Evolutionary conservation across 495 filamentous ascomycete genomes (phyloP), one percentile per base, ranked within the genome.

Genomic region (Bryoglossum gracile): DNA sequence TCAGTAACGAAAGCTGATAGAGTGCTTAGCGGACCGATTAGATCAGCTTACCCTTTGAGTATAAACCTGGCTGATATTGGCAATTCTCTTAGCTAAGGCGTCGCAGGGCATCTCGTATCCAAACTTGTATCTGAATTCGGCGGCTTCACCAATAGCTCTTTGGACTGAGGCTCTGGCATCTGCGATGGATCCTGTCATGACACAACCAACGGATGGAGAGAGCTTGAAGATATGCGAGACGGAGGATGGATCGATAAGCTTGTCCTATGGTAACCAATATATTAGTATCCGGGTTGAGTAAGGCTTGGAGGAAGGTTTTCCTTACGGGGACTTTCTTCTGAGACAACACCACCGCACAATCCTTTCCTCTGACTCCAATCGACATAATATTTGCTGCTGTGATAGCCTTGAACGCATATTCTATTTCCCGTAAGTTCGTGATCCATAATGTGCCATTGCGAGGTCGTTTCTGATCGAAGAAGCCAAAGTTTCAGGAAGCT

Each of bases 361-460:
- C 80, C 74, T 97, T 97, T 64, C 92, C 92, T 66, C 89, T 78
- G 52, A 98, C 80, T 51, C 92, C 94, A 65, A 98, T 80, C 51
- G 92, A 92, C 68, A 92, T 97, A 66, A 97, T 98, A 66, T 97
- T 97, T 37, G 92, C 92, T 40, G 92, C 89, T 55, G 91, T 97
- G 70, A 98, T 98, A 33, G 92, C 92, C 73, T 98, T 98, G 82
- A 98, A 98, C 47, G 92, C 92, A 95, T 98, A 98, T 79, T 98
- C 92, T 97, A 46, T 59, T 44, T 28, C 6, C n/a, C n/a, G n/a
- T n/a, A n/a, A n/a, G n/a, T n/a, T n/a, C n/a, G n/a, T n/a, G n/a
- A n/a, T n/a, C n/a, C n/a, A n/a, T n/a, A n/a, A n/a, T n/a, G n/a
- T n/a, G n/a, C n/a, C n/a, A n/a, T n/a, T n/a, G n/a, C n/a, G n/a